Conservation (phyloP, 179 eudicot genomes). For the Actinidia polygama region DNA sequence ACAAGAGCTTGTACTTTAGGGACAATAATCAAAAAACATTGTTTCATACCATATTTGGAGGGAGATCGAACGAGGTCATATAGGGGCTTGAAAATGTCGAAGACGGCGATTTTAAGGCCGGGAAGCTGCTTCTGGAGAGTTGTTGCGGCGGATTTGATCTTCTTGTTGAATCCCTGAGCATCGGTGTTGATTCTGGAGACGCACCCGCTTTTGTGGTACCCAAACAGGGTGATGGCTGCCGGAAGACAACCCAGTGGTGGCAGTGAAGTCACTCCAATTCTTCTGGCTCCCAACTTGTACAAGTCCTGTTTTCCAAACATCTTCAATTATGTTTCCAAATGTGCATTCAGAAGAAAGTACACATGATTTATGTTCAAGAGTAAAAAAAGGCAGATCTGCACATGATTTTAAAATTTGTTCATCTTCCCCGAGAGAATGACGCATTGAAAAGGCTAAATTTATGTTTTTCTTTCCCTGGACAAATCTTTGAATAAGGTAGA, state of each 20-base stretch:
- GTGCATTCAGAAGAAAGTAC: no score
- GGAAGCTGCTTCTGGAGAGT: conserved; percentile 63
- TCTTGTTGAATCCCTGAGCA: conserved; percentile 80
- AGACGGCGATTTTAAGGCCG: conserved; percentile 76
- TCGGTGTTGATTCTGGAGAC: conserved; percentile 67
- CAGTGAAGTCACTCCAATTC: conserved; percentile 89
- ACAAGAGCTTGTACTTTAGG: neutral
- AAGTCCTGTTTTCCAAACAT: conserved; percentile 44
- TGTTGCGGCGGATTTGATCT: conserved; percentile 64
- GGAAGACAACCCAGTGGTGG: conserved; percentile 96
- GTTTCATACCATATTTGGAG: conserved; percentile 53
- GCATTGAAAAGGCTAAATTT: no score
- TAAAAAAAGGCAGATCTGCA: no score
- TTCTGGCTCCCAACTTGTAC: conserved; percentile 80
- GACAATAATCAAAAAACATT: neutral
- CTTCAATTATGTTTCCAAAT: neutral
- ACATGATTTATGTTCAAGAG: no score
- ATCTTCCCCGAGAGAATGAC: no score
- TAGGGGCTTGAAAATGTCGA: conserved; percentile 86
- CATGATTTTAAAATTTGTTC: no score
- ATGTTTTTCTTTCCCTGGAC: no score
- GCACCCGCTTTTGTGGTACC: conserved; percentile 63
- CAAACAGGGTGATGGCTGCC: conserved; percentile 70
- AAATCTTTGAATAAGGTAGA: no score
- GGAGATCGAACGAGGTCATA: conserved; percentile 71